A percentile compares a stretch with the other conserved stretches of the same genome.
Evolutionary conservation across 164 flowering plant species (phyloP).

Genomic region (Chimonanthus salicifolius): DNA sequence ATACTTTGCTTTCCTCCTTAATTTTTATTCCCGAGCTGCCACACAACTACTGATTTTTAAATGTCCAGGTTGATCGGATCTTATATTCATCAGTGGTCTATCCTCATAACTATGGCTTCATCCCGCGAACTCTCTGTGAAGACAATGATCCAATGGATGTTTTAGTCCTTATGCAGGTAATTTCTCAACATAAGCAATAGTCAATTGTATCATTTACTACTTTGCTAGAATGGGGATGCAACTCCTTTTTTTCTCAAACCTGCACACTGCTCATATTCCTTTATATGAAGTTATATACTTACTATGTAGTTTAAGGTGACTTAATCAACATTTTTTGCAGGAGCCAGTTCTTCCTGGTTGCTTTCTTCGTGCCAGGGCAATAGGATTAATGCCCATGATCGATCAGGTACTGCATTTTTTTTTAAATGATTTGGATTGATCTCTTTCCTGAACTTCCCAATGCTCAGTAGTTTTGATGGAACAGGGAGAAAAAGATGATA

Average conservation of each 20-base stretch:
- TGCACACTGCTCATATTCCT: not conserved
- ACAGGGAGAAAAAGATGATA: constrained; percentile 76
- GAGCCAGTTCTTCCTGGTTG: constrained; percentile 71
- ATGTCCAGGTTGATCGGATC: constrained; percentile 56
- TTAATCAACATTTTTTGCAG: constrained; percentile 22
- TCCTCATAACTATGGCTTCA: constrained; percentile 76
- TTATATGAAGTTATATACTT: too few species aligned
- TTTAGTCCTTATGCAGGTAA: constrained; percentile 69
- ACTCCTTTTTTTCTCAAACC: not conserved
- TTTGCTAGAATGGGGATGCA: not conserved
- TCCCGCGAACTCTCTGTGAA: constrained; percentile 70
- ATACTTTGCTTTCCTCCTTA: not conserved
- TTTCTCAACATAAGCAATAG: not conserved
- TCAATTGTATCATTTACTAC: not conserved
- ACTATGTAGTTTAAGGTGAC: not conserved
- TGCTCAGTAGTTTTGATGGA: not conserved
- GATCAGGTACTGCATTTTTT: constrained; percentile 28
- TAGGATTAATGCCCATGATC: constrained; percentile 69
- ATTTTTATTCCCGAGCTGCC: not conserved
- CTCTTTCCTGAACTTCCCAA: not conserved
- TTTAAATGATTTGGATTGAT: not conserved
- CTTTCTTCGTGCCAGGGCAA: constrained; percentile 61
- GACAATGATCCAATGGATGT: constrained; percentile 79
- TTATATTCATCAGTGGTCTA: constrained; percentile 71
- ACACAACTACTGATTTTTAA: not conserved